These are phyloP conservation scores for Epichloe hybrida DNA, from an alignment of 2,329 filamentous ascomycete species.

Conservation along the genomic window DNA sequence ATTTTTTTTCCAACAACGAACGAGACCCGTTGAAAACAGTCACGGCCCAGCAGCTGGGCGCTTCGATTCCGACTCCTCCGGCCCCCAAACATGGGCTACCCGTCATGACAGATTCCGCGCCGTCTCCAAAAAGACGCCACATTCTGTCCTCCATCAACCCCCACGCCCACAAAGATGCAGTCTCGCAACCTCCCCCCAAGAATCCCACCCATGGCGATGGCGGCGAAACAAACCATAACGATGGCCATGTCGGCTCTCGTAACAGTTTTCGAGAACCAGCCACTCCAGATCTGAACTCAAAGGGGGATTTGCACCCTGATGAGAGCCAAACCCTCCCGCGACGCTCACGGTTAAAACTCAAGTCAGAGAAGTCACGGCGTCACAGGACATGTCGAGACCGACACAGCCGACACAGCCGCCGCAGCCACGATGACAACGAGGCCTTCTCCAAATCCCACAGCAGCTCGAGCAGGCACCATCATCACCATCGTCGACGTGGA, in stretches of 20 bases:
- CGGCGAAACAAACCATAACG: background rate
- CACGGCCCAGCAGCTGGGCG: too few relatives aligned
- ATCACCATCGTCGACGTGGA: constrained; percentile 16
- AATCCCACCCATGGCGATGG: background rate
- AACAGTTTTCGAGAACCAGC: background rate
- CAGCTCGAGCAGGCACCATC: constrained; percentile 15
- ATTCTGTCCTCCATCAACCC: constrained; percentile 37
- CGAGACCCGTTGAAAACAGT: too few relatives aligned
- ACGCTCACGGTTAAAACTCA: constrained; percentile 4
- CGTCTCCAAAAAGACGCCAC: constrained; percentile 30
- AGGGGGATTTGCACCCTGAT: background rate
- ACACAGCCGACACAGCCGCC: background rate
- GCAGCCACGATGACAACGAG: constrained; percentile 11
- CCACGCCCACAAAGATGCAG: constrained; percentile 7
- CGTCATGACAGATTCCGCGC: constrained; percentile 19
- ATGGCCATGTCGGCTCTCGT: constrained; percentile 3
- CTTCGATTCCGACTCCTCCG: background rate
- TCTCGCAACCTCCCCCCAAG: background rate
- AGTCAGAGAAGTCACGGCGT: constrained; percentile 3
- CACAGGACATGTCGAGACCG: background rate
- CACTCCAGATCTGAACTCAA: background rate
- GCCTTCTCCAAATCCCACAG: constrained; percentile 9
- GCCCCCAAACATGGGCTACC: constrained; percentile 9
- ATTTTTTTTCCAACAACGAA: too few relatives aligned
- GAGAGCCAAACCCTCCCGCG: background rate